Conservation (phyloP, 495 filamentous ascomycete genomes). For the Aspergillus funiculosus region DNA sequence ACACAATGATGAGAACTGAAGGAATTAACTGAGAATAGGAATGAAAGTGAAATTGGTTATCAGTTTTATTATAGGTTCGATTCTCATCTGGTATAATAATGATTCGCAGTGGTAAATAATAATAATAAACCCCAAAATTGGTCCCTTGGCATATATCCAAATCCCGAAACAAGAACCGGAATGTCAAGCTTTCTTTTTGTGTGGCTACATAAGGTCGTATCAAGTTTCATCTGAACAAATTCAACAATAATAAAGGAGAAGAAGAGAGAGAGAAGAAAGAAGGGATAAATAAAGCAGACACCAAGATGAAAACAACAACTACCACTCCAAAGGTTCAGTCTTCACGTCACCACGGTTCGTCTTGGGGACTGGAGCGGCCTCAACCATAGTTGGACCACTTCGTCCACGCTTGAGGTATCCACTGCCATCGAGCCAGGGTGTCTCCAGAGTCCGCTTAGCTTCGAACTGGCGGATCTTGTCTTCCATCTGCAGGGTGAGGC, state of each 20-base stretch:
- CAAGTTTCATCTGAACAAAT: not conserved
- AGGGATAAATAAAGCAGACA: not conserved
- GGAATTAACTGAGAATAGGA: too few relatives aligned
- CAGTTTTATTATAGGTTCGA: too few relatives aligned
- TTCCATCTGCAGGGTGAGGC: conserved; percentile 85
- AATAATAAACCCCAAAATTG: not conserved
- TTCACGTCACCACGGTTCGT: conserved; percentile 85
- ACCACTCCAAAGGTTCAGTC: conserved; percentile 92
- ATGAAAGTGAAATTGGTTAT: too few relatives aligned
- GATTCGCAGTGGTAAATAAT: too few relatives aligned
- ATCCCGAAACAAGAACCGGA: not conserved
- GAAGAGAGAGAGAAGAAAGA: not conserved
- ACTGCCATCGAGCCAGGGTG: conserved; percentile 88
- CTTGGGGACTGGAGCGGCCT: conserved; percentile 78
- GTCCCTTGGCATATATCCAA: not conserved
- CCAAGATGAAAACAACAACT: too few relatives aligned
- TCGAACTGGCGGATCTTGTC: conserved; percentile 85
- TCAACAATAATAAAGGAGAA: not conserved
- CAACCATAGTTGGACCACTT: conserved; percentile 62
- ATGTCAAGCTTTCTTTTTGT: too few relatives aligned
- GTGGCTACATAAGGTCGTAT: not conserved
- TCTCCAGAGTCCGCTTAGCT: conserved; percentile 63
- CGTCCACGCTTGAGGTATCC: conserved; percentile 73
- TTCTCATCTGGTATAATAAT: not conserved
- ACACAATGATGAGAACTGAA: too few relatives aligned